A percentile compares a stretch with the other conserved stretches of the same genome.
Conservation (phyloP, 169 alveolate species). For the Eimeria necatrix region DNA sequence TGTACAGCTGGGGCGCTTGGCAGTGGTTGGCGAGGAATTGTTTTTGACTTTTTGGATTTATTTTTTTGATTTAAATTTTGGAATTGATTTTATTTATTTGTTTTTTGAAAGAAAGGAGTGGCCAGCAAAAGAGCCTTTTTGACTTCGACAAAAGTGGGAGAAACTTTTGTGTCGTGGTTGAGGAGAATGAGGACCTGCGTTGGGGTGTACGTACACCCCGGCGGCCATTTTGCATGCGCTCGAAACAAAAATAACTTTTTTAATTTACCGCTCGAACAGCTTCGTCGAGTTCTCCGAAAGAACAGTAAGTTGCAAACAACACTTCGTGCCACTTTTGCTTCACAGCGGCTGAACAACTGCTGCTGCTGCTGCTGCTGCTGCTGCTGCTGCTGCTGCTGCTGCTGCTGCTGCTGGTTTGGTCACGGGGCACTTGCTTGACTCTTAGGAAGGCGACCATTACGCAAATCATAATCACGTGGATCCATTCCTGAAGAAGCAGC, state of each 20-base stretch:
- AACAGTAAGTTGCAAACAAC: neutral
- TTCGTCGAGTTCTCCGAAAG: neutral
- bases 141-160: neutral
- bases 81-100: too few species aligned
- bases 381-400: too few species aligned
- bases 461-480: slow-evolving; percentile 24
- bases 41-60: too few species aligned
- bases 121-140: neutral
- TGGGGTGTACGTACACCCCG: neutral
- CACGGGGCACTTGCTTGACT: neutral
- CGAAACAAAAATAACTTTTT: neutral
- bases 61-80: too few species aligned
- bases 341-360: neutral
- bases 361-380: too few species aligned
- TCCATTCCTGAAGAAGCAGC: neutral
- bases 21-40: too few species aligned
- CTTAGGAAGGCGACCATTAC: neutral
- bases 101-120: too few species aligned
- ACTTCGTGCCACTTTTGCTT: slow-evolving; percentile 16
- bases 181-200: neutral
- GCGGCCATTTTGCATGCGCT: neutral
- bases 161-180: slow-evolving; percentile 1
- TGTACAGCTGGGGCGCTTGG: too few species aligned
- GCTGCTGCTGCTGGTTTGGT: too few species aligned
- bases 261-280: neutral